Evolutionary conservation across 1,284 basidiomycete genomes (phyloP), one percentile per base, ranked within the genome.

Genomic region (Austroboletus novae-zelandiae): DNA sequence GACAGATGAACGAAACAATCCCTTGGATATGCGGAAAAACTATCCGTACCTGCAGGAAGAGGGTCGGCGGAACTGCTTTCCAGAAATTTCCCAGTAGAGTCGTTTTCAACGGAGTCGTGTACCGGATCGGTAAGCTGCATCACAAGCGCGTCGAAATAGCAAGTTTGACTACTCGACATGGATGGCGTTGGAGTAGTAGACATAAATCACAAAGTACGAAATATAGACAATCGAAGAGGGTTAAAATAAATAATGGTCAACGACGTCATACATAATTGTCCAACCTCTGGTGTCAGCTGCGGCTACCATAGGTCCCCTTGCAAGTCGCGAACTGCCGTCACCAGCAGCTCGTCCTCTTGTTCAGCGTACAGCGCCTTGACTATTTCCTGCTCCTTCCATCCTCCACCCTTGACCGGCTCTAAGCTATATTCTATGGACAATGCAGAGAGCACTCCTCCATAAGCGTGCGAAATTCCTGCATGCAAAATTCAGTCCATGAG

Each of bases 371-470:
- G 52, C 0, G 92, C 91, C 56, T 78, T 84, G 37, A 96, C 81
- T 6, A 87, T 75, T 62, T 96, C 93, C 35, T 75, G 77, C 67
- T 95, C 92, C 35, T 74, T 70, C 85, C 89, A 94, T 41, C 70
- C 71, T 13, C 59, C 57, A 15, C 63, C 66, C 25, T 61, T 60
- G 48, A 80, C 61, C 8, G 85, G 84, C 7, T 75, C 77, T 20
- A 95, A 75, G 1, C 82, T 84, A 69, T 96, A 95, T 34, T 86
- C 76, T 49, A 97, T 84, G 23, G 90, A 90, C 14, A 97, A 72
- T 1, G 94, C 92, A 1, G 92, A 94, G 7, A 95, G 73, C 0
- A 82, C 83, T 9, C 94, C 94, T n/a, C 92, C 92, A 62, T 97
- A 98, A 1, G 93, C 94, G 62, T 89, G 89, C 2, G 93, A 94